Percentiles rank a stretch among this genome's conserved stretches.
Conservation (phyloP, 2,329 filamentous ascomycete genomes). For the Pseudocercospora crystallina region DNA sequence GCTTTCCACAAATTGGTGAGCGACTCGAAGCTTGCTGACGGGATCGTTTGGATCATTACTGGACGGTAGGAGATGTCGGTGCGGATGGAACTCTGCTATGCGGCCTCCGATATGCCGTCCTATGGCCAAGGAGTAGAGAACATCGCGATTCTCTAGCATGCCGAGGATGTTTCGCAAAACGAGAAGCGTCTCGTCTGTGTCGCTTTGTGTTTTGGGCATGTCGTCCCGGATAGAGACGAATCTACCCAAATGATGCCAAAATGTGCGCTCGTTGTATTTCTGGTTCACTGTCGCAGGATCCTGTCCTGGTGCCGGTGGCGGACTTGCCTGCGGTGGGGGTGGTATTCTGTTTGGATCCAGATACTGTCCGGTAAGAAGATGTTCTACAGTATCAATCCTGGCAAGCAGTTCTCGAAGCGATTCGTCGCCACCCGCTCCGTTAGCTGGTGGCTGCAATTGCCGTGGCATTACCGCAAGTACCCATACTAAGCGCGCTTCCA, state of each 20-base stretch:
- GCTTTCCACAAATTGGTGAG: constrained; percentile 49
- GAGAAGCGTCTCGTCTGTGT: constrained; percentile 65
- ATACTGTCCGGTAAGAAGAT: constrained; percentile 70
- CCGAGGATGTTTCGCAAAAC: constrained; percentile 71
- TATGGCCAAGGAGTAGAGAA: constrained; percentile 85
- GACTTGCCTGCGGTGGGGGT: constrained; percentile 43
- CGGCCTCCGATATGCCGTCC: constrained; percentile 71
- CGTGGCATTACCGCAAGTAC: constrained; percentile 54
- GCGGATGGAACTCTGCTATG: constrained; percentile 42
- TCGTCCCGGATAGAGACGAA: constrained; percentile 67
- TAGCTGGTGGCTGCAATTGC: constrained; percentile 39
- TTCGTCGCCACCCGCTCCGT: constrained; percentile 45
- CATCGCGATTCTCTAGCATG: constrained; percentile 81
- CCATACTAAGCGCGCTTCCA: constrained; percentile 63
- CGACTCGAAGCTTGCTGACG: constrained; percentile 48
- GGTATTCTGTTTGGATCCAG: constrained; percentile 61
- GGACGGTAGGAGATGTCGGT: constrained; percentile 26
- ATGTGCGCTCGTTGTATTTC: constrained; percentile 62
- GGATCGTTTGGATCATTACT: constrained; percentile 40
- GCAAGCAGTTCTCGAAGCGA: constrained; percentile 59
- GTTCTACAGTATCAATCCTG: constrained; percentile 73
- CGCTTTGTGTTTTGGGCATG: constrained; percentile 46
- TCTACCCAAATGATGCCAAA: constrained; percentile 77
- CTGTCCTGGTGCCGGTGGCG: constrained; percentile 24
- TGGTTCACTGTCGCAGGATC: constrained; percentile 33